Percentiles rank a stretch among this genome's conserved stretches.
phyloP scores from a whole-genome alignment of 1,284 basidiomycete genomes.

The Apiotrichum gracile region DNA sequence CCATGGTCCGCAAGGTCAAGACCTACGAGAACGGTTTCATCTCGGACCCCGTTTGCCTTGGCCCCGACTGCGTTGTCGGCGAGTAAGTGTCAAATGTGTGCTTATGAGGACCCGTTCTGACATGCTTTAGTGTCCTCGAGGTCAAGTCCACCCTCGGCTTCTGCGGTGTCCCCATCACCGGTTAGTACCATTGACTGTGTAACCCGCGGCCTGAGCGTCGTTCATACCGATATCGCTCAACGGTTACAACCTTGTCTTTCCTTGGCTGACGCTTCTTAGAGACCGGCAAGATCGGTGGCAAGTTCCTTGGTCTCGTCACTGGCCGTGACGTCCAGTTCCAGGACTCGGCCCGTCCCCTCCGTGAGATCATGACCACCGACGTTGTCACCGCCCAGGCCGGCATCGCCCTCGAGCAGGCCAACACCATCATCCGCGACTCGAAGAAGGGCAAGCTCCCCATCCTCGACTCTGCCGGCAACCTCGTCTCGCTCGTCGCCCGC shows the following conservation, averaged over 20 bases:
- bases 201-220: neutral
- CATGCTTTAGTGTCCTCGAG: constrained; percentile 59
- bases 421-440: constrained; percentile 87
- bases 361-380: constrained; percentile 83
- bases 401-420: constrained; percentile 85
- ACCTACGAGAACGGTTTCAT: constrained; percentile 99
- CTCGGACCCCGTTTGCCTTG: constrained; percentile 83
- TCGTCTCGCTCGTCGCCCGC: constrained; percentile 83
- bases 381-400: constrained; percentile 78
- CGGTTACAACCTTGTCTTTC: neutral
- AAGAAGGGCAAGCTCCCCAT: constrained; percentile 98
- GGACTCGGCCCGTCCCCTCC: constrained; percentile 59
- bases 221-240: neutral
- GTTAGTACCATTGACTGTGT: constrained; percentile 45
- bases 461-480: constrained; percentile 65
- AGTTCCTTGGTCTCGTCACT: constrained; percentile 94
- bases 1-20: constrained; percentile 96
- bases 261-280: constrained; percentile 53
- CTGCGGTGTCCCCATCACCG: constrained; percentile 96
- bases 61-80: constrained; percentile 70
- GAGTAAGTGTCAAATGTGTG: constrained; percentile 50
- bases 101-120: constrained; percentile 1
- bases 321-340: constrained; percentile 95
- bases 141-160: constrained; percentile 91
- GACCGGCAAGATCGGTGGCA: constrained; percentile 76